phyloP scores from a whole-genome alignment of 768 basidiomycete species.

The Steccherinum ochraceum region DNA sequence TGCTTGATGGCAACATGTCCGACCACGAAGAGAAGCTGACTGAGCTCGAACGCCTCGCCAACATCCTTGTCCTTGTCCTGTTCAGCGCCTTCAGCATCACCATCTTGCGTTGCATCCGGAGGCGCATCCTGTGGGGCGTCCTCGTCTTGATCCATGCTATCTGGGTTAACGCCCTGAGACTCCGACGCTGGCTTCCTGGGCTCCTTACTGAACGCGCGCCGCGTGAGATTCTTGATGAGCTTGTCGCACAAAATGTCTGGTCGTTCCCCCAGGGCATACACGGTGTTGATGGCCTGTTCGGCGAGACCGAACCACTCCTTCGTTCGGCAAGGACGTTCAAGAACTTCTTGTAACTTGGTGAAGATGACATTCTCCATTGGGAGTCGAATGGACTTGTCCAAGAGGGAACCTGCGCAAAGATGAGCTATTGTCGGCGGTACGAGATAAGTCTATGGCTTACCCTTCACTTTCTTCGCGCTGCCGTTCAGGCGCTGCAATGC shows the following conservation, averaged over 20 bases:
- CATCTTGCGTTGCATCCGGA: constrained; percentile 7
- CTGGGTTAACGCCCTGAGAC: constrained; percentile 26
- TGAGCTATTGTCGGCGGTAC: neutral
- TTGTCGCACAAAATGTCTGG: constrained; percentile 79
- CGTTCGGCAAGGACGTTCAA: constrained; percentile 73
- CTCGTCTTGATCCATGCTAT: constrained; percentile 52
- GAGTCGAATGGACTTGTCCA: constrained; percentile 79
- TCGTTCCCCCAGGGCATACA: constrained; percentile 90
- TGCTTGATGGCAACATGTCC: constrained; percentile 98
- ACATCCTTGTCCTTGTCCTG: constrained; percentile 41
- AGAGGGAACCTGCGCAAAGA: constrained; percentile 59
- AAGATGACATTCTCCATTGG: constrained; percentile 88
- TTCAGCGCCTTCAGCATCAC: constrained; percentile 11
- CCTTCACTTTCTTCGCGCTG: constrained; percentile 96
- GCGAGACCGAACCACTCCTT: constrained; percentile 97
- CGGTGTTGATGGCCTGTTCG: constrained; percentile 94
- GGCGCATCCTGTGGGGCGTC: constrained; percentile 2
- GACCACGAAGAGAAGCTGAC: constrained; percentile 91
- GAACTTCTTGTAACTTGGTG: constrained; percentile 70
- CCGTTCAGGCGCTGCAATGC: constrained; percentile 90
- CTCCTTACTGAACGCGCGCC: constrained; percentile 49
- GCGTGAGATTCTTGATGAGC: constrained; percentile 78
- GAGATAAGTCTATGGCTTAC: constrained; percentile 29
- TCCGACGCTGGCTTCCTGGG: constrained; percentile 16
- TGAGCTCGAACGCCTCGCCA: constrained; percentile 82